Evolutionary conservation across 768 basidiomycete species (phyloP).

Genomic region (Suillus fuscotomentosus): DNA sequence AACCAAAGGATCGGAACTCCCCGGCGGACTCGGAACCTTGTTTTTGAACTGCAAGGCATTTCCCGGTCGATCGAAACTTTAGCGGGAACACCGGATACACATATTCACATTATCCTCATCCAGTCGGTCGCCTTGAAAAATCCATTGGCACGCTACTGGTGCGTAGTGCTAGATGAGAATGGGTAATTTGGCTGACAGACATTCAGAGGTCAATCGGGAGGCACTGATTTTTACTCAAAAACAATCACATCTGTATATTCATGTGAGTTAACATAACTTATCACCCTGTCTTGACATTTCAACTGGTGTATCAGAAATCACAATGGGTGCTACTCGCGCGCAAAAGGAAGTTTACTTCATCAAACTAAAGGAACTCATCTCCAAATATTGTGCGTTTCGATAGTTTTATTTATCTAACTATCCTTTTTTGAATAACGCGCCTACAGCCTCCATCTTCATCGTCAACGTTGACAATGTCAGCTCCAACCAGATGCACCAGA

Average conservation of each 20-base stretch:
- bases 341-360: constrained; percentile 90
- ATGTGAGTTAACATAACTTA: constrained; percentile 24
- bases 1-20: constrained; percentile 9
- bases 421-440: constrained; percentile 4
- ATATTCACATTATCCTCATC: constrained; percentile 19
- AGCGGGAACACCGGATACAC: constrained; percentile 1
- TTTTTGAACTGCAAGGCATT: constrained; percentile 26
- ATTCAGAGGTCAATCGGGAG: constrained; percentile 90
- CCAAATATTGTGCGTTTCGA: constrained; percentile 78
- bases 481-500: constrained; percentile 99
- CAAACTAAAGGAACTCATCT: constrained; percentile 91
- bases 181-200: constrained; percentile 10
- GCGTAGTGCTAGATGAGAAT: constrained; percentile 18
- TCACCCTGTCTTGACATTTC: neutral
- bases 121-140: constrained; percentile 80
- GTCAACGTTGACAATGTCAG: constrained; percentile 99
- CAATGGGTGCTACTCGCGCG: constrained; percentile 90
- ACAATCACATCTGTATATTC: constrained; percentile 17
- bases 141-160: constrained; percentile 86
- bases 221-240: constrained; percentile 47
- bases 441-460: constrained; percentile 92
- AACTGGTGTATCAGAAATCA: constrained; percentile 24
- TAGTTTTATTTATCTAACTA: neutral
- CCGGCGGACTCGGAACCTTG: constrained; percentile 29
- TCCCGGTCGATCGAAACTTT: constrained; percentile 27